Evolutionary conservation across 208 protist species (phyloP).

Genomic region (Leishmania martiniquensis): DNA sequence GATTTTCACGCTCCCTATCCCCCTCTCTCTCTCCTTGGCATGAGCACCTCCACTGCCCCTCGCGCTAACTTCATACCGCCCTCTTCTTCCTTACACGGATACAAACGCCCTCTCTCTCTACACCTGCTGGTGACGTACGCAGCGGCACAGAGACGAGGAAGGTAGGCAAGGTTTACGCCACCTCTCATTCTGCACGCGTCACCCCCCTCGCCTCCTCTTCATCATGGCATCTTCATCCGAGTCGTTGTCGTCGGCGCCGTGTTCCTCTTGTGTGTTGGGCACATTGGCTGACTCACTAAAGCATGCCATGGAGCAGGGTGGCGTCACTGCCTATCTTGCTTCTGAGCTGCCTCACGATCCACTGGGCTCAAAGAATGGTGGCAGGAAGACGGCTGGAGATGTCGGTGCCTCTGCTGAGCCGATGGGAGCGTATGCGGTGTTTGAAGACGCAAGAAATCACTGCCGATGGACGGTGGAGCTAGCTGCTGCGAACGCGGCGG

Average conservation of each 20-base stretch:
- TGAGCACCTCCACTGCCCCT: neutral
- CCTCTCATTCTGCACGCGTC: neutral
- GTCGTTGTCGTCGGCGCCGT: constrained; percentile 1
- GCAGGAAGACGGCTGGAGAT: neutral
- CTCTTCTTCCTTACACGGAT: neutral
- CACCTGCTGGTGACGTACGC: neutral
- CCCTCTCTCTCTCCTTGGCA: neutral
- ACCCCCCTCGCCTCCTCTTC: neutral
- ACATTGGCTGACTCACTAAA: constrained; percentile 9
- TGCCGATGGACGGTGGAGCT: constrained; percentile 16
- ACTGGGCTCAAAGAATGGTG: neutral
- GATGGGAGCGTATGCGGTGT: constrained; percentile 4
- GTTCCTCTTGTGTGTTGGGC: constrained; percentile 3
- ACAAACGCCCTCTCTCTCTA: neutral
- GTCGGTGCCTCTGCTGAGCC: neutral
- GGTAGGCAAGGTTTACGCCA: neutral
- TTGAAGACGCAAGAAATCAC: constrained; percentile 2
- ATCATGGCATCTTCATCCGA: constrained; percentile 2
- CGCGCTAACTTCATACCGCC: neutral
- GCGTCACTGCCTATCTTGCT: constrained; percentile 8
- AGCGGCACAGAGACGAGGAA: neutral
- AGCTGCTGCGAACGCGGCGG: neutral
- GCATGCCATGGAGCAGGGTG: neutral
- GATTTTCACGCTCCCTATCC: neutral
- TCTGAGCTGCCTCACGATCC: neutral